These are phyloP conservation scores for Stachybotrys echinatus DNA, from an alignment of 2,329 filamentous ascomycete genomes.

Conservation along the genomic window DNA sequence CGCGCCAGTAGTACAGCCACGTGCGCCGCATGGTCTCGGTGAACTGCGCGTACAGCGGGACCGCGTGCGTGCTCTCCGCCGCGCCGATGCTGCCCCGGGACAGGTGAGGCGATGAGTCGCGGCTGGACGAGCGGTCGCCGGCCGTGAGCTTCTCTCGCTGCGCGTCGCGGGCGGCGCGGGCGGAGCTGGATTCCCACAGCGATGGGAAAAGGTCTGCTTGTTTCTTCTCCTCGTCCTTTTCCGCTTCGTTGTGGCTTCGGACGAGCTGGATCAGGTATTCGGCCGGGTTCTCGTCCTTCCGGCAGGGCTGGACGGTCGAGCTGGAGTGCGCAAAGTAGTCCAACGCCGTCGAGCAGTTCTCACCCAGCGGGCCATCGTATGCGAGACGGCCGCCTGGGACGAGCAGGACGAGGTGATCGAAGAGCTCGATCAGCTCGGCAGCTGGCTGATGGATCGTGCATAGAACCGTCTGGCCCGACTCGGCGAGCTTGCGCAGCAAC, in stretches of 20 bases:
- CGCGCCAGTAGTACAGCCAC: background rate
- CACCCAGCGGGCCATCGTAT: background rate
- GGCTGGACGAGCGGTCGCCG: background rate
- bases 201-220: background rate
- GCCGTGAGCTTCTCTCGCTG: background rate
- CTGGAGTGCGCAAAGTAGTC: background rate
- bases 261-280: background rate
- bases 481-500: constrained; percentile 40
- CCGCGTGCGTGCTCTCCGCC: background rate
- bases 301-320: background rate
- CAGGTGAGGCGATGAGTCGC: background rate
- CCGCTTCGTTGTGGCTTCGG: background rate
- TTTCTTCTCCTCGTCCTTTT: background rate
- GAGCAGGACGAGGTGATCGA: constrained; percentile 10
- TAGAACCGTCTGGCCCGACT: constrained; percentile 59
- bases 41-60: background rate
- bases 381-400: constrained; percentile 3
- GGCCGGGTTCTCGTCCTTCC: background rate
- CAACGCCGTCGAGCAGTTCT: background rate
- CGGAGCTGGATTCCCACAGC: background rate
- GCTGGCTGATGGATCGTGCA: constrained; percentile 14
- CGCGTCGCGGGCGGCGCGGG: background rate
- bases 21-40: background rate
- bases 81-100: background rate
- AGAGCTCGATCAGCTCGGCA: constrained; percentile 10